These are phyloP conservation scores for Flaveria robusta DNA, from an alignment of 129 eudicot genomes.

Conservation along the genomic window DNA sequence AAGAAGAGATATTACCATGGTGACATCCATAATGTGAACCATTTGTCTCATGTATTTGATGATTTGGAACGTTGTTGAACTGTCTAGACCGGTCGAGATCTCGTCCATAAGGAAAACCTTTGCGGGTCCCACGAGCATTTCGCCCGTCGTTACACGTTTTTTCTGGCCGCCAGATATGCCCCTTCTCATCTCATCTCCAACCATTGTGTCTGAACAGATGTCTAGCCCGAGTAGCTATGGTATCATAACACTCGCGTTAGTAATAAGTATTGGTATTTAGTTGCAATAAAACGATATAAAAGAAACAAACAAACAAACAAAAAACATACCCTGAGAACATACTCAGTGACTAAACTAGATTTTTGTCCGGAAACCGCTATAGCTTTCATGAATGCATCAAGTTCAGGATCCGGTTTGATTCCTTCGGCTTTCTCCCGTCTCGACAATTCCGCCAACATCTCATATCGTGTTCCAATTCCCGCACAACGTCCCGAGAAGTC, in stretches of 20 bases:
- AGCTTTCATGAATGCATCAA: conserved; percentile 86
- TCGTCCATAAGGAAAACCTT: conserved; percentile 86
- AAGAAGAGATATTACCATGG: conserved; percentile 81
- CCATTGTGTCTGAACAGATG: conserved; percentile 77
- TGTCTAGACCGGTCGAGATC: conserved; percentile 86
- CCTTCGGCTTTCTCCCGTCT: conserved; percentile 70
- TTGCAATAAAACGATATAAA: background rate
- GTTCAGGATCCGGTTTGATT: conserved; percentile 77
- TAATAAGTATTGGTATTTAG: background rate
- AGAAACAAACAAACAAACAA: background rate
- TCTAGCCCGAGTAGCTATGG: conserved; percentile 73
- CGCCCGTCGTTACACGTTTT: conserved; percentile 88
- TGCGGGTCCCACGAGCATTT: conserved; percentile 85
- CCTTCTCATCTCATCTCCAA: conserved; percentile 85
- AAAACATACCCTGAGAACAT: conserved; percentile 62
- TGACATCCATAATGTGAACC: conserved; percentile 77
- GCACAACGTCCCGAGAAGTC: conserved; percentile 76
- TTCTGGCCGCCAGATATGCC: conserved; percentile 92
- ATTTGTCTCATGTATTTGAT: conserved; percentile 74
- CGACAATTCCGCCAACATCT: conserved; percentile 68
- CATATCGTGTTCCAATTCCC: conserved; percentile 74
- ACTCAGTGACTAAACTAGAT: conserved; percentile 72
- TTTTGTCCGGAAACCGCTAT: conserved; percentile 69
- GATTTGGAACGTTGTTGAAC: conserved; percentile 85
- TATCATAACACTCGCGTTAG: conserved; percentile 18